Base-by-base conservation (phyloP, 1,139 yeast species). In the Geotrichum reessii region DNA sequence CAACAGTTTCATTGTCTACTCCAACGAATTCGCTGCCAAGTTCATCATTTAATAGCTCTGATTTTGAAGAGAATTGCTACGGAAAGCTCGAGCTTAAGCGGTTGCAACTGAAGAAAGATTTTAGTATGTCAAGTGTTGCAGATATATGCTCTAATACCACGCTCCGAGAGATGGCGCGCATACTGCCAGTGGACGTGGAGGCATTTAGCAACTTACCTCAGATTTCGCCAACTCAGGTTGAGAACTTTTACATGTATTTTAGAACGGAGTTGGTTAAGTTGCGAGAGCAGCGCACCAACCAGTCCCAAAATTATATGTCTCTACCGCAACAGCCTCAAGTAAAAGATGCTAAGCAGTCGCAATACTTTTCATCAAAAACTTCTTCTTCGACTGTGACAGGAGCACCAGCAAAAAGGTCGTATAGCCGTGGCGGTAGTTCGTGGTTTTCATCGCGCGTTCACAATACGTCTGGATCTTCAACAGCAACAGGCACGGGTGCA, bases 81-180 rank as follows among this genome's bases (percentile, higher is more conserved):
- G 63, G 58, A 1, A 58, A 58, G 27, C 60, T 58, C n/a, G 61
- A 58, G 47, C 19, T 58, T 4, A 55, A 50, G 47, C 24, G 61
- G 28, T 47, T 58, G 46, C 58, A 55, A 21, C 47, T 55, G 27
- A 55, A 57, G 51, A 56, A 57, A 21, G 57, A 55, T 1, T 50
- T 54, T 48, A 48, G 50, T 6, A 25, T 60, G 46, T 19, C 54
- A 6, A 46, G 48, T 12, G 58, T 58, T 1, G 37, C 57, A 9
- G 62, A 60, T 3, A 58, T 65, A 3, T 65, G 67, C 53, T 60
- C 65, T 9, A 61, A 63, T 21, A 62, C 42, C 6, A 58, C 62
- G 24, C 50, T 65, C 7, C 56, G 59, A 22, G 65, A 58, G 27
- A 50, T 64, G 57, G 64, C 67, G 0, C 52, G 31, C 6, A 12